Evolutionary conservation across 176 grass and related monocot genomes (phyloP).

Genomic region (Saccharum spontaneum): DNA sequence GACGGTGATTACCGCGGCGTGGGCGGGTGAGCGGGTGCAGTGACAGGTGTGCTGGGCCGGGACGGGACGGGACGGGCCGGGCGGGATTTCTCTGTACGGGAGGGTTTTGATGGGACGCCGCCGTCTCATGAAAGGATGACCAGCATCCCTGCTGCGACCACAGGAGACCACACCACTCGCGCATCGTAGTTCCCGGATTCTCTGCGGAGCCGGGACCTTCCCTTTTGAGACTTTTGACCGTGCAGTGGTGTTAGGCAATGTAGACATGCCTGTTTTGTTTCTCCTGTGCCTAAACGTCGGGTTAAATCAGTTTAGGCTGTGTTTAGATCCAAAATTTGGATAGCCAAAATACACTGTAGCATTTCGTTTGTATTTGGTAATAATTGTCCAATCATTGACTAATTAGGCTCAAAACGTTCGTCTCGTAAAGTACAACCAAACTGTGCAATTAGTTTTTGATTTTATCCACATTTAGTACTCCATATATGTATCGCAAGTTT

Average conservation of each 20-base stretch:
- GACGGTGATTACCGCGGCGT: neutral
- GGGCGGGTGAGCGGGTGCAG: neutral
- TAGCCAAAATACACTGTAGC: too few species aligned
- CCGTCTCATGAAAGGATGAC: constrained; percentile 46
- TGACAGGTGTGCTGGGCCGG: neutral
- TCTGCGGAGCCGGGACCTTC: constrained; percentile 14
- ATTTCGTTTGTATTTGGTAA: too few species aligned
- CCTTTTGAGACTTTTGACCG: constrained; percentile 29
- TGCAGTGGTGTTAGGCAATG: neutral
- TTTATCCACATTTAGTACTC: too few species aligned
- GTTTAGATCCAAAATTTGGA: too few species aligned
- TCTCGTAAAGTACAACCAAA: too few species aligned
- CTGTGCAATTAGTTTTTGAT: too few species aligned
- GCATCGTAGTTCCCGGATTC: constrained; percentile 30
- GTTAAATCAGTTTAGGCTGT: neutral
- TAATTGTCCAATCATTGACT: too few species aligned
- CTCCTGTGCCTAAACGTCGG: neutral
- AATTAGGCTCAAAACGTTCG: too few species aligned
- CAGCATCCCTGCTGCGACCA: constrained; percentile 37
- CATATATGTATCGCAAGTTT: too few species aligned
- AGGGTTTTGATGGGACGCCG: constrained; percentile 29
- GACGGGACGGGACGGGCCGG: too few species aligned
- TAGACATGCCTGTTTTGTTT: neutral
- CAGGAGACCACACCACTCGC: constrained; percentile 16
- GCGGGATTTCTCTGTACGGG: too few species aligned